These are phyloP conservation scores for Populus ilicifolia DNA, from an alignment of 345 rosid genomes.

Conservation along the genomic window DNA sequence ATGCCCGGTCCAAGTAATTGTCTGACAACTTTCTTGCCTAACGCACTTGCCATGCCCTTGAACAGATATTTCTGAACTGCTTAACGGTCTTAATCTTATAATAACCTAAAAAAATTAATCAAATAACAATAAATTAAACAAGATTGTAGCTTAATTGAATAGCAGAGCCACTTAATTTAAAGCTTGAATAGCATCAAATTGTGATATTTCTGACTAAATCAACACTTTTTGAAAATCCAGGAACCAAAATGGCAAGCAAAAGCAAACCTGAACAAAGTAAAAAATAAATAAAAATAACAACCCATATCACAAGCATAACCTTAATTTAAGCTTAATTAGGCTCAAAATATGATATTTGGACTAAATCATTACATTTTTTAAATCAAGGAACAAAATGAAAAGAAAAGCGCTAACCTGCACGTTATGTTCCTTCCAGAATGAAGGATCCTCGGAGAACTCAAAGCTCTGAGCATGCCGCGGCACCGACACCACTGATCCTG, in stretches of 20 bases:
- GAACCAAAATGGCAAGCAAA: background rate
- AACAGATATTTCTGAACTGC: conserved; percentile 66
- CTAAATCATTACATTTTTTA: background rate
- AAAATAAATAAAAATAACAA: too few relatives aligned
- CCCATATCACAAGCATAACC: background rate
- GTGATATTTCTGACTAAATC: background rate
- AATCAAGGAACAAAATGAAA: background rate
- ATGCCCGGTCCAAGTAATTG: conserved; percentile 83
- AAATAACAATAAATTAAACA: background rate
- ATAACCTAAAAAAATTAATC: conserved; percentile 50
- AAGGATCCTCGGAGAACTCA: conserved; percentile 79
- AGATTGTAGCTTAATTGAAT: background rate
- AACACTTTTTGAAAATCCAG: too few relatives aligned
- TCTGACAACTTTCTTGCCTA: conserved; percentile 80
- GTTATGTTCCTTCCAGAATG: conserved; percentile 93
- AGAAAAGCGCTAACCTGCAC: conserved; percentile 54
- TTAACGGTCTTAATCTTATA: conserved; percentile 84
- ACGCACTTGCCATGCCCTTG: conserved; percentile 79
- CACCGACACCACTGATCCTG: conserved; percentile 19
- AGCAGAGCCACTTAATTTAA: background rate
- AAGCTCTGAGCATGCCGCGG: conserved; percentile 47
- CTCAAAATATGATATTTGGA: background rate
- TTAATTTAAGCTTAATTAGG: background rate
- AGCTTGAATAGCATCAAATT: background rate
- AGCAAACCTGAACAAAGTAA: conserved; percentile 51